phyloP scores from a whole-genome alignment of 192 early-diverging fungal genomes.

The Coemansia sp. region DNA sequence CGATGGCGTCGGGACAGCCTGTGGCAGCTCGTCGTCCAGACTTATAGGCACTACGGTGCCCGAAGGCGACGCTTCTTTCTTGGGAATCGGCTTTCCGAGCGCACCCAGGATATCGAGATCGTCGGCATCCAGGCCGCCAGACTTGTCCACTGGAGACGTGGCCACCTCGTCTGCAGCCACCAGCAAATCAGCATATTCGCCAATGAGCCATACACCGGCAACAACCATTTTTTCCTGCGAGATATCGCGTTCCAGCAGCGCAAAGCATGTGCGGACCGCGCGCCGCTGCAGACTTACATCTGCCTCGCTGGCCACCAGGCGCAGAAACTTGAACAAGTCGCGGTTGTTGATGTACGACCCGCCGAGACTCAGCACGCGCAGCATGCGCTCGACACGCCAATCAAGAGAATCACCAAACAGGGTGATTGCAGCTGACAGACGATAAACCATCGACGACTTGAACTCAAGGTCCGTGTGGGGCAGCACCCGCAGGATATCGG shows the following conservation, averaged over 20 bases:
- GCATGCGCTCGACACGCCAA: constrained; percentile 96
- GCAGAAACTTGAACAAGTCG: constrained; percentile 84
- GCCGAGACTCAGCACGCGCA: constrained; percentile 80
- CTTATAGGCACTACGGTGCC: constrained; percentile 6
- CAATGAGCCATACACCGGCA: constrained; percentile 90
- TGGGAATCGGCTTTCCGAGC: constrained; percentile 26
- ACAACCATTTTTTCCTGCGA: constrained; percentile 86
- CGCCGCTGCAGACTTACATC: constrained; percentile 80
- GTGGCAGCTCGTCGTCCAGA: constrained; percentile 32
- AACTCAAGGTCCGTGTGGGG: constrained; percentile 90
- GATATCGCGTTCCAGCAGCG: constrained; percentile 71
- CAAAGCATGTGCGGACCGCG: constrained; percentile 85
- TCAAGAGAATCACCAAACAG: constrained; percentile 91
- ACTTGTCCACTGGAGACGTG: constrained; percentile 1
- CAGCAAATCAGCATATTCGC: constrained; percentile 95
- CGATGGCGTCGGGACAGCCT: constrained; percentile 58
- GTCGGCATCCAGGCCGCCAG: constrained; percentile 32
- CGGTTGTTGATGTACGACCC: constrained; percentile 74
- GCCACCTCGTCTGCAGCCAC: constrained; percentile 36
- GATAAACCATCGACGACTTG: constrained; percentile 85
- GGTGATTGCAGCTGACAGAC: constrained; percentile 91
- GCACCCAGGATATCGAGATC: constrained; percentile 50
- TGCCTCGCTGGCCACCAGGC: constrained; percentile 75
- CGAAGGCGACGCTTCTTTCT: background rate
- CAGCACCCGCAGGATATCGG: constrained; percentile 91